Evolutionary conservation across 2,329 filamentous ascomycete genomes (phyloP), one percentile per base, ranked within the genome.

Genomic region (Camillea tinctor): DNA sequence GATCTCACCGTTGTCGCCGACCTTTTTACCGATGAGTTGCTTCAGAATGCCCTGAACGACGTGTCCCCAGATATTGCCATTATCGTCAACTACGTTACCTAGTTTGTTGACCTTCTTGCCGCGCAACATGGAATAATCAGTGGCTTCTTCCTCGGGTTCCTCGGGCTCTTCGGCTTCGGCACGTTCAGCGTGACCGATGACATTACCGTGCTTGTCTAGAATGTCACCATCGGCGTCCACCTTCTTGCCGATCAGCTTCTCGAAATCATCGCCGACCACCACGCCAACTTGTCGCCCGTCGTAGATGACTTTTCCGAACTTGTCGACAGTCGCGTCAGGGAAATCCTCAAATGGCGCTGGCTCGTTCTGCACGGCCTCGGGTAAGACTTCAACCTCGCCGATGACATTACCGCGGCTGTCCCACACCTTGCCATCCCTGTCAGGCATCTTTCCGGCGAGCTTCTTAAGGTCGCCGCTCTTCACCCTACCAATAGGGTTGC

Each of bases 1-100:
- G 75, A 92, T 88, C 64, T 88, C 80, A 51, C 89, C 89, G 40
- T 89, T 76, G 57, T 84, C 85, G 63, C 91, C 88, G 36, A 86
- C 78, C 69, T 84, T 84, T 68, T 84, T 85, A 66, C 88, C 88
- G 30, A 87, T 73, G 5, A 91, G 80, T 63, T 88, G 80, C 73
- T 88, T 84, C 19, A 85, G 67, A 17, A 87, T 84, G 44, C 89
- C 89, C 65, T 88, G 82, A 36, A 85, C 75, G 13, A 92, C 78
- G 52, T 84, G 85, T 17, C 86, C 89, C 64, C 90, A 76, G 2
- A 84, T 69, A 50, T 81, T 77, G 22, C 82, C 81, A 44, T 81
- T 76, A 9, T 81, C 75, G 60, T 84, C 79, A 55, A 86, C 80
- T 20, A 86, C 77, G 57, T 87, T 86, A 55, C 84, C 84, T 9